phyloP scores from a whole-genome alignment of 2,329 filamentous ascomycete genomes.

The Periconia macrospinosa region DNA sequence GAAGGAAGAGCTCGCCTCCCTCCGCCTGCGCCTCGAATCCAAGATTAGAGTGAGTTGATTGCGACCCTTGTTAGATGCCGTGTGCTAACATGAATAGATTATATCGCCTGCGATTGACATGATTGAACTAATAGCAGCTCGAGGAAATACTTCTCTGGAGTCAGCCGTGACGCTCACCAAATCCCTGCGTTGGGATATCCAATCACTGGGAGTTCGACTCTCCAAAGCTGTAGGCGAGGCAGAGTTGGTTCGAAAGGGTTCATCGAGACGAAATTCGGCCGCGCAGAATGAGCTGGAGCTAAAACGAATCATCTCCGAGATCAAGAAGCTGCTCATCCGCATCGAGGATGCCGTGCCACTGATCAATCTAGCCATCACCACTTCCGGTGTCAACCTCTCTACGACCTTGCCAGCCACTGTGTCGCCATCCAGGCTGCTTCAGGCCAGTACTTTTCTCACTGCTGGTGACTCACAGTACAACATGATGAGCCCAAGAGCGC shows the following conservation, averaged over 20 bases:
- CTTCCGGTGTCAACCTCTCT: conserved; percentile 85
- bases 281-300: conserved; percentile 67
- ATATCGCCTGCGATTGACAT: conserved; percentile 89
- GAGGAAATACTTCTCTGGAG: conserved; percentile 79
- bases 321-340: conserved; percentile 71
- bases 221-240: conserved; percentile 68
- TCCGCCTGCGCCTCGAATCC: conserved; percentile 76
- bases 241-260: conserved; percentile 53
- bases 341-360: conserved; percentile 92
- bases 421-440: conserved; percentile 85
- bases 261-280: conserved; percentile 52
- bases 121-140: conserved; percentile 81
- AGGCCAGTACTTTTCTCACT: conserved; percentile 89
- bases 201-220: conserved; percentile 74
- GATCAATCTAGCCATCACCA: conserved; percentile 90
- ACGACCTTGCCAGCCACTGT: conserved; percentile 78
- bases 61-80: too few relatives aligned
- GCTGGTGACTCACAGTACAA: conserved; percentile 84
- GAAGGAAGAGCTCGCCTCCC: conserved; percentile 68
- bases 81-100: conserved; percentile 56
- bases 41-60: conserved; percentile 72
- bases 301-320: conserved; percentile 70
- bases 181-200: conserved; percentile 79
- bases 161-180: conserved; percentile 83
- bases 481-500: conserved; percentile 61